Percentiles rank a stretch among this genome's conserved stretches.
These are phyloP conservation scores for Yamadazyma aaseri DNA, from an alignment of 1,139 yeast species.

Conservation along the genomic window DNA sequence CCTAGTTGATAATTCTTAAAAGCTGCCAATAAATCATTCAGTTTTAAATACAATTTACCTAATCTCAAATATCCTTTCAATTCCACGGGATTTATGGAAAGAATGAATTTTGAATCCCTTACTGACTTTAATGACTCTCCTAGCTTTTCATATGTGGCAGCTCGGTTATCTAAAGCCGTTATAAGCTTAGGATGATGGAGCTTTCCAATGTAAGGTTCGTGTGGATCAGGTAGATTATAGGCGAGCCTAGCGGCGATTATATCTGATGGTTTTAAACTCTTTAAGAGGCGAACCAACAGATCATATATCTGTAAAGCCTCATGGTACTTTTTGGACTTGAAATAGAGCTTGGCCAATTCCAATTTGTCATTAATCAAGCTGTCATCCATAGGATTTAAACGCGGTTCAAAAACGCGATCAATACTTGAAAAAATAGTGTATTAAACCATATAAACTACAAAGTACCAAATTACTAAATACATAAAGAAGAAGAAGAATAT, in stretches of 20 bases:
- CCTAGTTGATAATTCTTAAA: constrained; percentile 44
- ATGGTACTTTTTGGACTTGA: constrained; percentile 27
- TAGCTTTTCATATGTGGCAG: constrained; percentile 59
- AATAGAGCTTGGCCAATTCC: constrained; percentile 32
- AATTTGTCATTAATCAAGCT: constrained; percentile 28
- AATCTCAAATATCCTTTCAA: constrained; percentile 59
- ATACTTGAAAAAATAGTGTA: too few relatives aligned
- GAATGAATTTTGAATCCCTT: constrained; percentile 42
- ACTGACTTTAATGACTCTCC: constrained; percentile 40
- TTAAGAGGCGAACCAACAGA: constrained; percentile 13
- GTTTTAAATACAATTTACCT: constrained; percentile 41
- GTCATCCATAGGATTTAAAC: constrained; percentile 16
- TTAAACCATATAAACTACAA: too few relatives aligned
- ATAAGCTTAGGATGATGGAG: constrained; percentile 22
- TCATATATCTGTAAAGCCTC: constrained; percentile 28
- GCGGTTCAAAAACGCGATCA: too few relatives aligned
- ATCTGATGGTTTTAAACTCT: constrained; percentile 14
- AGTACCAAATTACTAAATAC: too few relatives aligned
- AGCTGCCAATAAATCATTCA: constrained; percentile 39
- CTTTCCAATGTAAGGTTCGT: constrained; percentile 28
- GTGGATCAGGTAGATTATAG: constrained; percentile 16
- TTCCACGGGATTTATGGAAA: constrained; percentile 51
- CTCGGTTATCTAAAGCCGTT: constrained; percentile 46
- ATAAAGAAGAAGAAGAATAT: too few relatives aligned
- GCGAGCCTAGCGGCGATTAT: constrained; percentile 18